A percentile compares a stretch with the other conserved stretches of the same genome.
Conservation (phyloP, 1,284 basidiomycete species). For the Fistulinella cinereoalba region DNA sequence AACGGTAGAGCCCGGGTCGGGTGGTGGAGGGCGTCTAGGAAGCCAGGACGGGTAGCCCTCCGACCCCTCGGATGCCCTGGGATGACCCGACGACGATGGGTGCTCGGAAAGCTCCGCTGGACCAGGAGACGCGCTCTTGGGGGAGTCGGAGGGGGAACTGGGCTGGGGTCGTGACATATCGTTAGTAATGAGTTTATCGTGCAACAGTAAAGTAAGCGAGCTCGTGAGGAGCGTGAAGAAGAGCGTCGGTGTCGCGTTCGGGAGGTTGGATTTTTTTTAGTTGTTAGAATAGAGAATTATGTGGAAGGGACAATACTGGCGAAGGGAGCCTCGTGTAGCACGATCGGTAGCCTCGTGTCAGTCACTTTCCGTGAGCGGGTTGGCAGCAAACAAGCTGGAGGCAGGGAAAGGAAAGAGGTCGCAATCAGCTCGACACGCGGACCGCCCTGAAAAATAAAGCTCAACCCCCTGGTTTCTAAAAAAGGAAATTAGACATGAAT, state of each 20-base stretch:
- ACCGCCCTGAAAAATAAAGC: slow-evolving; percentile 32
- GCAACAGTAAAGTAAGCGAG: slow-evolving; percentile 28
- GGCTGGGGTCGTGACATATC: slow-evolving; percentile 48
- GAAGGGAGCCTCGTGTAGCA: slow-evolving; percentile 44
- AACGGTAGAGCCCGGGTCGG: slow-evolving; percentile 67
- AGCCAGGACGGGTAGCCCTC: slow-evolving; percentile 81
- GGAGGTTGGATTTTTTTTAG: slow-evolving; percentile 24
- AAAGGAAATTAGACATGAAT: slow-evolving; percentile 24
- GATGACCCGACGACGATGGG: slow-evolving; percentile 37
- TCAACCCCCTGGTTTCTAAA: slow-evolving; percentile 32
- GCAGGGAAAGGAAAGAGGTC: slow-evolving; percentile 21
- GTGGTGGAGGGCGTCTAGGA: slow-evolving; percentile 70
- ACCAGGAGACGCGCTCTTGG: slow-evolving; percentile 30
- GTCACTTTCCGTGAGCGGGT: slow-evolving; percentile 35
- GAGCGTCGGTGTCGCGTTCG: slow-evolving; percentile 33
- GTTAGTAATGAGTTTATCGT: slow-evolving; percentile 37
- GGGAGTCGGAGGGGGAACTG: slow-evolving; percentile 35
- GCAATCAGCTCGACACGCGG: slow-evolving; percentile 24
- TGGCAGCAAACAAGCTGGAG: slow-evolving; percentile 27
- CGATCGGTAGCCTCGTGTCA: slow-evolving; percentile 43
- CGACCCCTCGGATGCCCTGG: slow-evolving; percentile 46
- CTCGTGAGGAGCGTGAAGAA: slow-evolving; percentile 32
- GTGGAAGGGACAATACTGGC: slow-evolving; percentile 20
- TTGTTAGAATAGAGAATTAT: slow-evolving; percentile 12
- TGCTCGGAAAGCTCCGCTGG: slow-evolving; percentile 33